Evolutionary conservation across 2,329 filamentous ascomycete genomes (phyloP).

Genomic region (Drechslera avenae): DNA sequence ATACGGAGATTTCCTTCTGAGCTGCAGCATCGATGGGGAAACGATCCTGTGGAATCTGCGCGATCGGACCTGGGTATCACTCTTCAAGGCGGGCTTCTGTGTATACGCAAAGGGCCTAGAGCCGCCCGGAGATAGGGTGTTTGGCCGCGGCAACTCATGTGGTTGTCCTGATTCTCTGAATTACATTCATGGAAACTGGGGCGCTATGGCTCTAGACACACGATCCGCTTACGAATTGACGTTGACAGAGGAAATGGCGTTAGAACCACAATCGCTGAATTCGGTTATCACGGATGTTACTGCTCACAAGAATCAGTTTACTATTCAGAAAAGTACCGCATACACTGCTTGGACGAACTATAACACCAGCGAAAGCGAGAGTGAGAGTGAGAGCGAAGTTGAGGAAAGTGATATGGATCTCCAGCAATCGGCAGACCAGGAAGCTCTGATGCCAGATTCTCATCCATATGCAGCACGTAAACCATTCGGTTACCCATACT

Average conservation of each 20-base stretch:
- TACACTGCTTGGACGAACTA: too few relatives aligned
- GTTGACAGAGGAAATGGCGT: not conserved
- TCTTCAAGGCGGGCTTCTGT: conserved; percentile 36
- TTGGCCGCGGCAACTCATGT: conserved; percentile 11
- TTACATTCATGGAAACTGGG: conserved; percentile 34
- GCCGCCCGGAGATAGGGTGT: conserved; percentile 8
- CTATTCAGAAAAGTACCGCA: not conserved
- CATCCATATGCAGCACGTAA: too few relatives aligned
- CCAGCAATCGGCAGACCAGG: too few relatives aligned
- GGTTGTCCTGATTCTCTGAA: conserved; percentile 12
- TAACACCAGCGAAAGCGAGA: too few relatives aligned
- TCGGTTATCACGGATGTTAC: conserved; percentile 13
- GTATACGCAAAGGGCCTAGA: conserved; percentile 13
- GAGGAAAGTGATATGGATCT: not conserved
- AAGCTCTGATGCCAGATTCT: too few relatives aligned
- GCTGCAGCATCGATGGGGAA: conserved; percentile 60
- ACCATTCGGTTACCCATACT: too few relatives aligned
- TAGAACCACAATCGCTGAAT: not conserved
- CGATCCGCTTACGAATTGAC: conserved; percentile 28
- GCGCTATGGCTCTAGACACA: conserved; percentile 36
- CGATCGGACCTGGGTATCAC: conserved; percentile 16
- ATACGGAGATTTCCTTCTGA: conserved; percentile 61
- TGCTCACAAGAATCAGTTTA: conserved; percentile 12
- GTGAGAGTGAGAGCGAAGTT: not conserved
- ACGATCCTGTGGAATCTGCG: conserved; percentile 56